A percentile compares a stretch with the other conserved stretches of the same genome.
phyloP scores from a whole-genome alignment of 73 alveolate genomes.

The Chromera velia region DNA sequence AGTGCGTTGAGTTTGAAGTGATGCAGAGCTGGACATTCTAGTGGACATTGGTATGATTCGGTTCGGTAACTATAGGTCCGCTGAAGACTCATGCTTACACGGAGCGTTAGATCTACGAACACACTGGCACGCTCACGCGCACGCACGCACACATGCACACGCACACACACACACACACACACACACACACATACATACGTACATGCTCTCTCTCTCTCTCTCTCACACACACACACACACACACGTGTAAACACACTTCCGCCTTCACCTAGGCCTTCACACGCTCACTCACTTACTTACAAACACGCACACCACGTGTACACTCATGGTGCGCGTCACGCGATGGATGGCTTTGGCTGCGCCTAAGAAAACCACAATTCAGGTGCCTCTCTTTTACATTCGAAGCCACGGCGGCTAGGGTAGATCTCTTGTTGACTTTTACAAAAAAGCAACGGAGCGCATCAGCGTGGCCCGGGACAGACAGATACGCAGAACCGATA shows the following conservation, averaged over 20 bases:
- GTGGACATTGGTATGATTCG: no score
- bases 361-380: no score
- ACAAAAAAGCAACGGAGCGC: no score
- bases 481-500: no score
- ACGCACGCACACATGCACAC: neutral
- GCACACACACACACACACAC: conserved; percentile 1
- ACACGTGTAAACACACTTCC: neutral
- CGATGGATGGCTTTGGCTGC: no score
- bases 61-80: no score
- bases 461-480: no score
- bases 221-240: conserved; percentile 4
- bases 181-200: neutral
- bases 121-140: neutral
- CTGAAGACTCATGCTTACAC: neutral
- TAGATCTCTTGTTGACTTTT: no score
- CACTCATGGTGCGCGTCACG: neutral
- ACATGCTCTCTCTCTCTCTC: neutral
- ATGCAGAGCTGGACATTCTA: no score
- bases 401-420: no score
- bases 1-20: no score
- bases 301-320: neutral
- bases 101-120: neutral
- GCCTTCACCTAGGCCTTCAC: neutral
- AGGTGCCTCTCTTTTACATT: no score
- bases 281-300: neutral